Percentiles rank a stretch among this genome's conserved stretches.
Evolutionary conservation across 2,329 filamentous ascomycete genomes (phyloP).

Genomic region (Juglanconis juglandina): DNA sequence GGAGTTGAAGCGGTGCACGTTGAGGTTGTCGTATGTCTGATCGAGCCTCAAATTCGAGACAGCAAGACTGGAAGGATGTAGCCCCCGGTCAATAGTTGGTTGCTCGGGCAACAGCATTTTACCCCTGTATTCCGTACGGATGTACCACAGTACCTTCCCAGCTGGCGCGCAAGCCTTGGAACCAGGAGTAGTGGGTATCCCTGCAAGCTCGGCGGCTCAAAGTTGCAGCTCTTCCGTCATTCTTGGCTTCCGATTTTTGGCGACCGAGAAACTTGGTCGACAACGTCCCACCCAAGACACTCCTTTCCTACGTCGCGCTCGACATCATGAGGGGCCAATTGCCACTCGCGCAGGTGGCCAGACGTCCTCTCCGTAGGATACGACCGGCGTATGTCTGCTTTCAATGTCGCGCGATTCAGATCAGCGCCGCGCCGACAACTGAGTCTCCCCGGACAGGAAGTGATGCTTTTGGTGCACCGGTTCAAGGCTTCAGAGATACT

Average conservation of each 20-base stretch:
- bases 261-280: neutral
- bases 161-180: neutral
- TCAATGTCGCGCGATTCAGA: slow-evolving; percentile 60
- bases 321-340: slow-evolving; percentile 42
- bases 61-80: neutral
- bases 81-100: slow-evolving; percentile 6
- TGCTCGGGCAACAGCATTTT: neutral
- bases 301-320: slow-evolving; percentile 1
- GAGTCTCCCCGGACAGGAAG: slow-evolving; percentile 47
- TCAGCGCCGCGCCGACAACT: slow-evolving; percentile 58
- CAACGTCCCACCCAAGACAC: slow-evolving; percentile 6
- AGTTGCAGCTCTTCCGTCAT: slow-evolving; percentile 6
- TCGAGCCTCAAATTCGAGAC: neutral
- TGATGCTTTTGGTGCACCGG: slow-evolving; percentile 54
- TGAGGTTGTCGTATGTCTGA: neutral
- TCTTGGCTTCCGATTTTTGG: slow-evolving; percentile 15
- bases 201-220: neutral
- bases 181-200: neutral
- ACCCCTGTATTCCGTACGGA: too few relatives aligned
- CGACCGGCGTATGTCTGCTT: slow-evolving; percentile 42
- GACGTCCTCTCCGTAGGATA: slow-evolving; percentile 24
- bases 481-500: slow-evolving; percentile 43
- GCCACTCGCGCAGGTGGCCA: slow-evolving; percentile 35
- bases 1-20: neutral
- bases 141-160: too few relatives aligned